Base-by-base conservation (phyloP, 2,329 filamentous ascomycete genomes). In the Phaeosphaeria sp. region DNA sequence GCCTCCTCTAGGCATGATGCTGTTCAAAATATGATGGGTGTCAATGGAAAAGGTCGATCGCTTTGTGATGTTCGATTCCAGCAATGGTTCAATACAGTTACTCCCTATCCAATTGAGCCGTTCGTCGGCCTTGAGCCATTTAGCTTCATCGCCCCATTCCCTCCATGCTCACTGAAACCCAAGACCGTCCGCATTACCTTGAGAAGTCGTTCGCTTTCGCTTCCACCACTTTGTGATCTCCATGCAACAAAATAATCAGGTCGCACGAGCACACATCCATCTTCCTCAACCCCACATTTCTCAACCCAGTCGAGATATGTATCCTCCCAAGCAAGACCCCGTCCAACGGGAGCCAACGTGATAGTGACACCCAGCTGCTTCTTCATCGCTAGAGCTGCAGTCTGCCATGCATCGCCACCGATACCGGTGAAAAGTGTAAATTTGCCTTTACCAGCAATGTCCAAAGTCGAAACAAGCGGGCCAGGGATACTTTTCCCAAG, bases 211-310 rank as follows among this genome's bases (percentile, higher is more conserved):
- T 48, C 52, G n/a, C 50, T 53, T 42, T 64, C 59, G 55, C 74
- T n/a, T 42, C 58, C 57, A 50, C 59, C 39, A 17, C 41, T 30
- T 23, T 50, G 30, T 6, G 60, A 76, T 52, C 84, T 75, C 85
- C 85, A 88, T 2, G 81, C 83, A 2, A 88, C 81, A 59, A 86
- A 86, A 15, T 83, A 74, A 75, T 89, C 87, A 0, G 87, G 87
- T 11, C 87, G 74, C 3, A 85, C 81, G 22, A 89, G 77, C 17
- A 89, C 79, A 64, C 80, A 84, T 1, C 87, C 86, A 56, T 83
- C 80, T 59, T 88, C 87, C 20, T 82, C 80, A 1, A 89, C 80
- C 46, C 83, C 84, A 17, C 85, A 78, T 53, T 78, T 73, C 47
- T 75, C 73, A 11, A 77, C 80, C 87, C 87, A 90, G 55, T 87